Conservation (phyloP, 306 rosid species). For the Citrullus colocynthis region DNA sequence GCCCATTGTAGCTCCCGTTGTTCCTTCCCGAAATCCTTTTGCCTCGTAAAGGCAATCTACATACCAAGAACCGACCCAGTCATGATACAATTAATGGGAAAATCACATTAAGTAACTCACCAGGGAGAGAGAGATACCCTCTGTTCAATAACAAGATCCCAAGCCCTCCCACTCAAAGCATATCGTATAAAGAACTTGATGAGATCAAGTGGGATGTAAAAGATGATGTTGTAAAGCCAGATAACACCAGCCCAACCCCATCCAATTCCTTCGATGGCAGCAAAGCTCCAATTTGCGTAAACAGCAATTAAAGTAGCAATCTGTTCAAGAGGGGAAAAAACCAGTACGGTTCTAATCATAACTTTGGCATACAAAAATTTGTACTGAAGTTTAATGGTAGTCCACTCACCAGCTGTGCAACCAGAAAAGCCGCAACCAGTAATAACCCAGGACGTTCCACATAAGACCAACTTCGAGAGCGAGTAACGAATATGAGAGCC, state of each 20-base stretch:
- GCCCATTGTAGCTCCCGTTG: constrained; percentile 99
- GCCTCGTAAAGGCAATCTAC: constrained; percentile 96
- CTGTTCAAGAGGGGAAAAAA: constrained; percentile 25
- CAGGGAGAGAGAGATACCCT: constrained; percentile 37
- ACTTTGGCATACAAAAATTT: neutral
- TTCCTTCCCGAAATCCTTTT: constrained; percentile 97
- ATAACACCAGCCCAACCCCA: constrained; percentile 99
- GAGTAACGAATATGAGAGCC: constrained; percentile 93
- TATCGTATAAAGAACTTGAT: constrained; percentile 80
- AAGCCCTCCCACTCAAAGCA: constrained; percentile 83
- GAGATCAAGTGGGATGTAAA: constrained; percentile 82
- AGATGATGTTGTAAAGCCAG: constrained; percentile 81
- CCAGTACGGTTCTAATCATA: neutral
- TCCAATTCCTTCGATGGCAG: constrained; percentile 94
- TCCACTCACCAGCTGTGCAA: constrained; percentile 82
- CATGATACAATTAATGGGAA: neutral
- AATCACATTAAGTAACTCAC: neutral
- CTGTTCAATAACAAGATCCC: constrained; percentile 98
- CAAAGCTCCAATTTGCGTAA: constrained; percentile 88
- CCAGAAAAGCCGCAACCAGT: constrained; percentile 56
- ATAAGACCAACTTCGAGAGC: constrained; percentile 94
- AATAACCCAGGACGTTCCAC: constrained; percentile 84
- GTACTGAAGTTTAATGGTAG: neutral
- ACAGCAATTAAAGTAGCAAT: constrained; percentile 92
- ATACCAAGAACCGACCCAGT: constrained; percentile 13